Evolutionary conservation across 2,329 filamentous ascomycete genomes (phyloP).

Genomic region (Penicillium psychrosexuale): DNA sequence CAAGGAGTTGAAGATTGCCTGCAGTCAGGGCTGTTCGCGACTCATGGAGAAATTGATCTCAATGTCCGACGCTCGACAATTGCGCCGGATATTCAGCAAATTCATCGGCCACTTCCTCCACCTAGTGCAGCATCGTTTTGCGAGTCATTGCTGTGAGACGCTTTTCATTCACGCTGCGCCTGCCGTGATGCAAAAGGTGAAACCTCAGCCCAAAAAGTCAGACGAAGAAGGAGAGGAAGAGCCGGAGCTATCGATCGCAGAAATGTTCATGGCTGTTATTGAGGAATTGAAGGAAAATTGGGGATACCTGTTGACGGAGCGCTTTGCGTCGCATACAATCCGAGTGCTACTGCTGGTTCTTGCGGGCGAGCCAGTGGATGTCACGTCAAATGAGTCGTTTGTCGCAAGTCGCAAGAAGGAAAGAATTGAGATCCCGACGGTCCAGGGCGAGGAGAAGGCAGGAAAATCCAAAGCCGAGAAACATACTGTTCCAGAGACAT

Average conservation of each 20-base stretch:
- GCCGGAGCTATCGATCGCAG: conserved; percentile 69
- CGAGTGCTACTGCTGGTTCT: conserved; percentile 82
- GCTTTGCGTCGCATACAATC: conserved; percentile 86
- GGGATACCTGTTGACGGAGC: conserved; percentile 78
- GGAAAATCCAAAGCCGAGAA: conserved; percentile 49
- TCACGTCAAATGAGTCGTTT: conserved; percentile 66
- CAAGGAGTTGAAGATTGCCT: conserved; percentile 94
- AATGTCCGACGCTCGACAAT: conserved; percentile 71
- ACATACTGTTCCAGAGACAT: conserved; percentile 69
- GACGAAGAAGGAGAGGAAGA: conserved; percentile 45
- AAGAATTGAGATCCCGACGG: conserved; percentile 62
- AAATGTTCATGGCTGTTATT: conserved; percentile 75
- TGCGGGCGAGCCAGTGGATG: conserved; percentile 75
- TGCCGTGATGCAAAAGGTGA: conserved; percentile 69
- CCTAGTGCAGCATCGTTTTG: conserved; percentile 91
- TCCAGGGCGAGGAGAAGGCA: conserved; percentile 44
- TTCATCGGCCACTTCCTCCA: conserved; percentile 85
- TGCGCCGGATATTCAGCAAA: conserved; percentile 80
- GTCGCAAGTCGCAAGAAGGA: conserved; percentile 93
- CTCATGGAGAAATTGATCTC: conserved; percentile 89
- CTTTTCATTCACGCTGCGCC: conserved; percentile 82
- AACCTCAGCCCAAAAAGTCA: conserved; percentile 44
- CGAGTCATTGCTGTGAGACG: conserved; percentile 94
- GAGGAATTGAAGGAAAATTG: conserved; percentile 86
- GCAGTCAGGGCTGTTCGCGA: conserved; percentile 91